Conservation (phyloP, 2,329 filamentous ascomycete species). For the Ceratocystis colombiana region DNA sequence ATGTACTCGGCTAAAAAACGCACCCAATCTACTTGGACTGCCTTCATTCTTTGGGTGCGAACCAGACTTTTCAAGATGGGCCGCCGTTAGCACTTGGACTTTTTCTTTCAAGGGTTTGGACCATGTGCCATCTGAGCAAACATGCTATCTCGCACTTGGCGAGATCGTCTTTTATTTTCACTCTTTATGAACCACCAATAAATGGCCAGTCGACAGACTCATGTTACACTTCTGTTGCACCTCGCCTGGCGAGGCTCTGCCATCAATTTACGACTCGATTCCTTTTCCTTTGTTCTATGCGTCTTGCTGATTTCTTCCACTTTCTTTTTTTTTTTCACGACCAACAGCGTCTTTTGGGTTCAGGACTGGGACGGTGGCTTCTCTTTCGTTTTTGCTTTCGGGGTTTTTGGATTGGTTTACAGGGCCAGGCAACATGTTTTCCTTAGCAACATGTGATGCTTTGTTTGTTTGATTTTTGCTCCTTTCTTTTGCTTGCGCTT, state of each 20-base stretch:
- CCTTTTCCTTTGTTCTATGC: conserved; percentile 12
- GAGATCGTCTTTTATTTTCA: neutral
- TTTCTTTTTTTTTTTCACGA: conserved; percentile 5
- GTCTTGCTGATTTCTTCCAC: no score
- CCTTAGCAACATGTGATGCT: neutral
- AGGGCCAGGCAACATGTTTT: conserved; percentile 10
- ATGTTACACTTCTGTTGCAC: neutral
- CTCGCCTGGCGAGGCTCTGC: neutral
- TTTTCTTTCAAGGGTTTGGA: conserved; percentile 9
- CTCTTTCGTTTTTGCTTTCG: conserved; percentile 14
- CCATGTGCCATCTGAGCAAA: neutral
- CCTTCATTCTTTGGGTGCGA: conserved; percentile 54
- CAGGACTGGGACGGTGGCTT: conserved; percentile 13
- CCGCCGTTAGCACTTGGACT: conserved; percentile 30
- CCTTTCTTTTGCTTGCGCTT: conserved; percentile 15
- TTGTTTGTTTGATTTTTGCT: conserved; percentile 12
- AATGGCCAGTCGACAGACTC: neutral
- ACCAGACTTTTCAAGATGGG: conserved; percentile 41
- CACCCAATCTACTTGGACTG: conserved; percentile 53
- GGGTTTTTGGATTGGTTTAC: conserved; percentile 11
- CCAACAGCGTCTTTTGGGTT: conserved; percentile 6
- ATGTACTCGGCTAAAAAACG: conserved; percentile 46
- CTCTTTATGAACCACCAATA: neutral
- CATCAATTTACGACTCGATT: conserved; percentile 12
- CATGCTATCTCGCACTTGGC: neutral